Percentiles rank a stretch among this genome's conserved stretches.
Conservation (phyloP, 345 rosid species). For the Eucalyptus rudis region DNA sequence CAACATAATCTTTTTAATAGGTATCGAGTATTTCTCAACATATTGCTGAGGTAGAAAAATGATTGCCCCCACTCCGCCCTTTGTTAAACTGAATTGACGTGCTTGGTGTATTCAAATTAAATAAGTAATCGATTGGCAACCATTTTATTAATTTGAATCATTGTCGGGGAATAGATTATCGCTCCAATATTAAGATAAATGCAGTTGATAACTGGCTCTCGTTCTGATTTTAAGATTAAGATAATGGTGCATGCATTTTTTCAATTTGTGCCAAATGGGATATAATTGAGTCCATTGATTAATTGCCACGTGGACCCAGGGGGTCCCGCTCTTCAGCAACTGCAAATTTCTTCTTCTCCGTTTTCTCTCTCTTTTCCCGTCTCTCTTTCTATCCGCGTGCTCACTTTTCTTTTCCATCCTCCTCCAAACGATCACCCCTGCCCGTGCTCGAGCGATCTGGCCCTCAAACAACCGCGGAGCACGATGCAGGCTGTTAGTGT, state of each 20-base stretch:
- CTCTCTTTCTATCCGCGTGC: too few relatives aligned
- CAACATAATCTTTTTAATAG: not conserved
- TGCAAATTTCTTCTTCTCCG: not conserved
- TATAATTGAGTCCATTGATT: not conserved
- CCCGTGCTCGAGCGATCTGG: not conserved
- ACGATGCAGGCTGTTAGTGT: rapidly evolving
- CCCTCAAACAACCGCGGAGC: not conserved
- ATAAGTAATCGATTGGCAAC: not conserved
- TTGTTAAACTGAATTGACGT: not conserved
- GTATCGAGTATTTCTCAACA: rapidly evolving
- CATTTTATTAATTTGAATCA: rapidly evolving
- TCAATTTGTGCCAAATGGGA: not conserved
- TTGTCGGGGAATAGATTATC: not conserved
- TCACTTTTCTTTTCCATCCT: not conserved
- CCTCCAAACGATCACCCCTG: rapidly evolving
- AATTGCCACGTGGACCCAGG: not conserved
- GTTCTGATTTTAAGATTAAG: not conserved
- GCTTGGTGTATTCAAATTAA: not conserved
- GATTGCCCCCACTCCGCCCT: not conserved
- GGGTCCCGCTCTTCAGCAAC: not conserved
- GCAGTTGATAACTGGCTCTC: not conserved
- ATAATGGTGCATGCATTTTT: not conserved
- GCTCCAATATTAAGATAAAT: not conserved
- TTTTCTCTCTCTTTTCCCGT: too few relatives aligned
- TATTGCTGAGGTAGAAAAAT: rapidly evolving